These are phyloP conservation scores for Jamesozyma spencerorum DNA, from an alignment of 805 yeast species.

Conservation along the genomic window DNA sequence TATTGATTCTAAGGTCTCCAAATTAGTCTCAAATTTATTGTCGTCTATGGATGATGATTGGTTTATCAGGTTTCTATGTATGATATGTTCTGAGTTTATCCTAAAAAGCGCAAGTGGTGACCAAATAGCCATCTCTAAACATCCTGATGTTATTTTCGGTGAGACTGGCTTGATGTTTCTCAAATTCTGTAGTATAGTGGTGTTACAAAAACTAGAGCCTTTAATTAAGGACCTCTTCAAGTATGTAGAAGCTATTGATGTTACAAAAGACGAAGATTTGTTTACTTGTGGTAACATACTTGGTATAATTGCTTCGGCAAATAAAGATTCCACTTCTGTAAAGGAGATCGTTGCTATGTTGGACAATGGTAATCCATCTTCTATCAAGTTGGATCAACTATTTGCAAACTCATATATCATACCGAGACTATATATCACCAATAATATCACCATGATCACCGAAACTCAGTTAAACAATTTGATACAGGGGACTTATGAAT, in stretches of 20 bases:
- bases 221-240: slow-evolving; percentile 21
- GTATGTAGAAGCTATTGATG: slow-evolving; percentile 12
- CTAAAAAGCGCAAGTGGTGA: slow-evolving; percentile 12
- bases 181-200: slow-evolving; percentile 10
- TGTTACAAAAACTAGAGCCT: slow-evolving; percentile 6
- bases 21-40: slow-evolving; percentile 17
- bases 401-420: slow-evolving; percentile 15
- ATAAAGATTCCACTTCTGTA: slow-evolving; percentile 6
- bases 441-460: not conserved
- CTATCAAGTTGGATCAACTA: slow-evolving; percentile 2
- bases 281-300: slow-evolving; percentile 36
- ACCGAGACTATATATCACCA: slow-evolving; percentile 14
- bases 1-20: slow-evolving; percentile 47
- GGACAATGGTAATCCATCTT: not conserved
- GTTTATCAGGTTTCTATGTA: slow-evolving; percentile 24
- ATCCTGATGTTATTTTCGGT: slow-evolving; percentile 30
- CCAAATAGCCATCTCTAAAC: slow-evolving; percentile 11
- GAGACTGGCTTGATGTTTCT: slow-evolving; percentile 27
- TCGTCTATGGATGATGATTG: slow-evolving; percentile 7
- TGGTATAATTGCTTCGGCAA: slow-evolving; percentile 35
- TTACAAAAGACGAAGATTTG: slow-evolving; percentile 18
- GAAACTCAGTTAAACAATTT: slow-evolving; percentile 1
- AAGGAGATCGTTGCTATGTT: slow-evolving; percentile 4
- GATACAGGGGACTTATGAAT: not conserved
- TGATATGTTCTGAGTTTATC: slow-evolving; percentile 33